phyloP scores from a whole-genome alignment of 1,139 yeast genomes.

The Arxiozyma telluris region DNA sequence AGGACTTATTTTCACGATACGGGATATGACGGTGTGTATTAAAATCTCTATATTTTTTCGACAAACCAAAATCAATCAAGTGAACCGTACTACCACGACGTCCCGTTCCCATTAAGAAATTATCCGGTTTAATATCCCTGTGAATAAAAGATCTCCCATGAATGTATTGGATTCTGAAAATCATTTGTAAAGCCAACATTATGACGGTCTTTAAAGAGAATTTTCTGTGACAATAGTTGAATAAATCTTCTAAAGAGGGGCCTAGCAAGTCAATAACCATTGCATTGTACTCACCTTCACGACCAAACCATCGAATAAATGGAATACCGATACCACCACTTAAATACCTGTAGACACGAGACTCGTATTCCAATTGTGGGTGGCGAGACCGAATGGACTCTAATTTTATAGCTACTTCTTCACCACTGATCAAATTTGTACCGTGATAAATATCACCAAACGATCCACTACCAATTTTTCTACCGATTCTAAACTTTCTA shows the following conservation, averaged over 20 bases:
- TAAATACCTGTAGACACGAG: constrained; percentile 85
- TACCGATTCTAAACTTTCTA: constrained; percentile 88
- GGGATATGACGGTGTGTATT: constrained; percentile 93
- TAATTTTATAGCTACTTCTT: constrained; percentile 92
- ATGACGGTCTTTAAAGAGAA: constrained; percentile 90
- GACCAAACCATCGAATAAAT: constrained; percentile 93
- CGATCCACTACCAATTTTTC: constrained; percentile 95
- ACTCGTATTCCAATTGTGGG: constrained; percentile 95
- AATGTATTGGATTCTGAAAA: constrained; percentile 88
- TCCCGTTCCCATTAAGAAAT: constrained; percentile 70
- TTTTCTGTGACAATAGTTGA: constrained; percentile 90
- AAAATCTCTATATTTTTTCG: constrained; percentile 91
- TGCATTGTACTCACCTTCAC: constrained; percentile 93
- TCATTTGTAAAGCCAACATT: constrained; percentile 85
- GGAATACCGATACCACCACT: constrained; percentile 98
- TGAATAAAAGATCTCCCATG: constrained; percentile 95
- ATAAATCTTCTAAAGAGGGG: constrained; percentile 89
- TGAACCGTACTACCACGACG: constrained; percentile 92
- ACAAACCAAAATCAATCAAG: constrained; percentile 93
- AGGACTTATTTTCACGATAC: constrained; percentile 87
- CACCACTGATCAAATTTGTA: constrained; percentile 89
- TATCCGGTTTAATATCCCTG: constrained; percentile 67
- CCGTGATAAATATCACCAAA: constrained; percentile 95
- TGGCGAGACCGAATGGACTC: constrained; percentile 88
- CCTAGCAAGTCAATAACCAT: constrained; percentile 95